Conservation (phyloP, 495 filamentous ascomycete species). For the Lasiosphaeris hirsuta region DNA sequence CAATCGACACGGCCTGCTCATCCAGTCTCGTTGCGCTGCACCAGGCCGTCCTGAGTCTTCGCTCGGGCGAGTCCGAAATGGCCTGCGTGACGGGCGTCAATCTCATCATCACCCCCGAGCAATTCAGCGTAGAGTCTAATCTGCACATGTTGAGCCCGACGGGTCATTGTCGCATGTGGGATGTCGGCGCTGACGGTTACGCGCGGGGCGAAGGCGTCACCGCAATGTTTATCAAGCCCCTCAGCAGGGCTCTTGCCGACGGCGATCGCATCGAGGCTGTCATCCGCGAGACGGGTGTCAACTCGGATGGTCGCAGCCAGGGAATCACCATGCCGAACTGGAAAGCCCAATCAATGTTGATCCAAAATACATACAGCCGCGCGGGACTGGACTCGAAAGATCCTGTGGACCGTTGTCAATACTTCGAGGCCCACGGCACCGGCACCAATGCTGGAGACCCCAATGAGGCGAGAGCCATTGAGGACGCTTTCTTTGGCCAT, state of each 20-base stretch:
- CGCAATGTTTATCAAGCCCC: constrained; percentile 55
- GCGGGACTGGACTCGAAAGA: constrained; percentile 30
- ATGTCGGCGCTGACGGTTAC: constrained; percentile 60
- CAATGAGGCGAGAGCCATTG: constrained; percentile 35
- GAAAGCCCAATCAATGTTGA: constrained; percentile 52
- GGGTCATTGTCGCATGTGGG: constrained; percentile 43
- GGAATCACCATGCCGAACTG: constrained; percentile 57
- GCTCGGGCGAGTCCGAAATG: constrained; percentile 44
- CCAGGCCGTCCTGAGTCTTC: constrained; percentile 46
- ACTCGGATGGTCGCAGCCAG: constrained; percentile 53
- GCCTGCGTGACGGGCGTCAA: constrained; percentile 48
- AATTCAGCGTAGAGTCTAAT: constrained; percentile 35
- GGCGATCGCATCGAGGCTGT: constrained; percentile 58
- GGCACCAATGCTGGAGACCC: constrained; percentile 53
- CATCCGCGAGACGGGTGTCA: constrained; percentile 56
- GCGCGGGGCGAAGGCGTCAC: constrained; percentile 58
- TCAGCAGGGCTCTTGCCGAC: constrained; percentile 53
- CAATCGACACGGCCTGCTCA: constrained; percentile 61
- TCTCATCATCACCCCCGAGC: constrained; percentile 33
- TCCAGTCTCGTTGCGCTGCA: constrained; percentile 53
- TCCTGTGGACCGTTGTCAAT: constrained; percentile 42
- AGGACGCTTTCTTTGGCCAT: constrained; percentile 41
- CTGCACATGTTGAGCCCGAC: constrained; percentile 37
- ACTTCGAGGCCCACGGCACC: constrained; percentile 48
- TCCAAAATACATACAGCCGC: constrained; percentile 49